phyloP scores from a whole-genome alignment of 768 basidiomycete genomes.

The Termitomyces titanicus region DNA sequence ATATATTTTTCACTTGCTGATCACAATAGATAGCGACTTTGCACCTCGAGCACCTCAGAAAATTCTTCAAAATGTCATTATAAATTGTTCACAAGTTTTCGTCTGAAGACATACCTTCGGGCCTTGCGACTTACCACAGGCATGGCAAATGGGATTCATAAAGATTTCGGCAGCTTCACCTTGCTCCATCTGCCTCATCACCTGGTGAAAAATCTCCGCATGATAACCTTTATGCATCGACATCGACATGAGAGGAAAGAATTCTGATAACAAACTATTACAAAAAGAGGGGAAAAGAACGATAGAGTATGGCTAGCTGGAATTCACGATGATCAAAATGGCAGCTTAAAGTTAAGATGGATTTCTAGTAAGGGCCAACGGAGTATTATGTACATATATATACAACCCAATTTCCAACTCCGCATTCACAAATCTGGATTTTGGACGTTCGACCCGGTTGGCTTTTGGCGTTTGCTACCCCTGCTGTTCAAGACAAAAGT shows the following conservation, averaged over 20 bases:
- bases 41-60: slow-evolving; percentile 1
- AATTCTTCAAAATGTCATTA: slow-evolving; percentile 3
- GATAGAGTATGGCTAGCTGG: no score
- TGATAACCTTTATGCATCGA: neutral
- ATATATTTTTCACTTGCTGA: neutral
- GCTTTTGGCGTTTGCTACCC: no score
- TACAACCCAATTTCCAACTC: no score
- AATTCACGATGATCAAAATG: no score
- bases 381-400: no score
- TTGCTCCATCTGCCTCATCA: neutral
- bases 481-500: neutral
- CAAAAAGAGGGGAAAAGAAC: no score
- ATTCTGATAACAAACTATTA: neutral
- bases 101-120: neutral
- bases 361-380: no score
- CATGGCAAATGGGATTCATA: neutral
- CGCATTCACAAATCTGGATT: no score
- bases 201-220: neutral
- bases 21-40: slow-evolving; percentile 9
- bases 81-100: neutral
- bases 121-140: neutral
- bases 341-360: no score
- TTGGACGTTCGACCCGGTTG: no score
- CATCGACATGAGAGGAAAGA: neutral
- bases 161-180: neutral